These are phyloP conservation scores for Medicago ruthenica DNA, from an alignment of 306 rosid genomes.

Conservation along the genomic window DNA sequence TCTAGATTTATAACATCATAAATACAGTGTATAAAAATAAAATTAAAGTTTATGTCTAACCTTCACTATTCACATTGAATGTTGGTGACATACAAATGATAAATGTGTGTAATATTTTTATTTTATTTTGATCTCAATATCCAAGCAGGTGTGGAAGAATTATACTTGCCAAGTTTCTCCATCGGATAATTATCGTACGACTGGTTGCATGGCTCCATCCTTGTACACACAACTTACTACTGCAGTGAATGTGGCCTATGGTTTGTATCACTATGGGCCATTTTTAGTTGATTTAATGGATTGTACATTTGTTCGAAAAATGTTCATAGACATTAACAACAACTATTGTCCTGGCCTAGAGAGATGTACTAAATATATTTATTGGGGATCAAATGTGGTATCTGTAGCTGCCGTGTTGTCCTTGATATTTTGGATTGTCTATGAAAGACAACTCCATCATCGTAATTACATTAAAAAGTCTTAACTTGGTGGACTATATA, in stretches of 20 bases:
- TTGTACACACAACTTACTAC: conserved; percentile 52
- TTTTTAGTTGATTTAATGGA: conserved; percentile 63
- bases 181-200: conserved; percentile 43
- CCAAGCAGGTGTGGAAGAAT: conserved; percentile 73
- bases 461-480: conserved; percentile 51
- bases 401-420: conserved; percentile 76
- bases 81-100: background rate
- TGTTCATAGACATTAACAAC: conserved; percentile 56
- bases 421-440: conserved; percentile 37
- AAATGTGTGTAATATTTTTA: background rate
- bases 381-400: conserved; percentile 57
- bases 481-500: background rate
- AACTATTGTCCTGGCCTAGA: conserved; percentile 64
- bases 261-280: conserved; percentile 66
- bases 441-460: conserved; percentile 64
- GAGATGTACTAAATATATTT: conserved; percentile 51
- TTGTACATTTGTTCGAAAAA: conserved; percentile 65
- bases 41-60: too few relatives aligned
- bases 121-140: conserved; percentile 9
- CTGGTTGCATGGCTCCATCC: conserved; percentile 66
- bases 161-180: conserved; percentile 57
- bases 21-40: too few relatives aligned
- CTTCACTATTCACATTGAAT: background rate
- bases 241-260: conserved; percentile 64
- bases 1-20: too few relatives aligned